Percentiles rank a stretch among this genome's conserved stretches.
phyloP scores from a whole-genome alignment of 2,329 filamentous ascomycete species.

The Aspergillus fischeri region DNA sequence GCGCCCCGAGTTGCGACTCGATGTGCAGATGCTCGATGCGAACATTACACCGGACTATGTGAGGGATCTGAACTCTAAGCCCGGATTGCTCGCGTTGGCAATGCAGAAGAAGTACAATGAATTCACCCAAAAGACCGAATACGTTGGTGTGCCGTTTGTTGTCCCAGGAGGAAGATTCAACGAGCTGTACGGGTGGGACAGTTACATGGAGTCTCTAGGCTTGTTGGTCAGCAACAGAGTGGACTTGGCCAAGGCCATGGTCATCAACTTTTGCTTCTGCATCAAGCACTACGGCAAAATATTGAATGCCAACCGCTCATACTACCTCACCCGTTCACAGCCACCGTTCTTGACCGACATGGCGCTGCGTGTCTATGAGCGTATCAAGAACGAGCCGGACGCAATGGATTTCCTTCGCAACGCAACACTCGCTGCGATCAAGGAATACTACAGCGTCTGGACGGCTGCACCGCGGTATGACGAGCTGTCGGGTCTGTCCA shows the following conservation, averaged over 20 bases:
- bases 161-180: slow-evolving; percentile 97
- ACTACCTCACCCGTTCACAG: slow-evolving; percentile 91
- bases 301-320: slow-evolving; percentile 91
- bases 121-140: slow-evolving; percentile 63
- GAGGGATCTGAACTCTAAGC: slow-evolving; percentile 77
- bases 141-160: slow-evolving; percentile 86
- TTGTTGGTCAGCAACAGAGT: slow-evolving; percentile 80
- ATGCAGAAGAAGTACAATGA: slow-evolving; percentile 74
- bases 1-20: slow-evolving; percentile 77
- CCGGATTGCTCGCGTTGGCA: slow-evolving; percentile 82
- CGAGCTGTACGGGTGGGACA: slow-evolving; percentile 98
- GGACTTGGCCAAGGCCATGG: slow-evolving; percentile 89
- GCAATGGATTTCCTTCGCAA: slow-evolving; percentile 75
- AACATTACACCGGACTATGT: slow-evolving; percentile 78
- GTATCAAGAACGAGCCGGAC: slow-evolving; percentile 80
- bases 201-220: slow-evolving; percentile 95
- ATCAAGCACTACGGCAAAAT: slow-evolving; percentile 99
- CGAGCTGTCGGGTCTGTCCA: slow-evolving; percentile 70
- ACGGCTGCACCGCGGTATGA: slow-evolving; percentile 74
- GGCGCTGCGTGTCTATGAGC: slow-evolving; percentile 88
- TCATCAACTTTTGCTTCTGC: slow-evolving; percentile 94
- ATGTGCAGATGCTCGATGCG: slow-evolving; percentile 70
- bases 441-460: slow-evolving; percentile 93
- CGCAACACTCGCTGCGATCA: slow-evolving; percentile 86
- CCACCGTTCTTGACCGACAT: slow-evolving; percentile 97